Evolutionary conservation across 2,329 filamentous ascomycete species (phyloP), one percentile per base, ranked within the genome.

Genomic region (Pseudonectria foliicola): DNA sequence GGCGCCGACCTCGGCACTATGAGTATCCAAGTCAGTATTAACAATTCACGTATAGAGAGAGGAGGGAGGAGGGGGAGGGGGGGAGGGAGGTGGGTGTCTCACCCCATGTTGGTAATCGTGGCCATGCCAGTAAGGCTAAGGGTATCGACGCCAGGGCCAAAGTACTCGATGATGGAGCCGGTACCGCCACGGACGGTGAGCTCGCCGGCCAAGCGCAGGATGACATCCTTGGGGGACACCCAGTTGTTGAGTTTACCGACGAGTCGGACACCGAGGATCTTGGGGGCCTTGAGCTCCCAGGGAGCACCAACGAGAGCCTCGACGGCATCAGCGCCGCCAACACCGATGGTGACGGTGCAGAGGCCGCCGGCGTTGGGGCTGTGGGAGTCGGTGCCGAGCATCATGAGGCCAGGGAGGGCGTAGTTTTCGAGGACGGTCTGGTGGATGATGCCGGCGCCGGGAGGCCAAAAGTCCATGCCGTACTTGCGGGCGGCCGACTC

Each of bases 361-460:
- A 96, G 70, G 39, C 92, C 92, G 51, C 92, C 92, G n/a, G 87
- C 92, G 57, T 96, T 98, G 28, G 92, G 92, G 29, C 88, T 95
- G 63, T 98, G 92, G 54, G 86, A 94, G 63, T 98, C 92, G 21
- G 92, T 98, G 37, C 92, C 92, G 27, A 98, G 75, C 88, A 98
- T 96, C 89, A 98, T 95, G 50, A 96, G 66, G 32, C 92, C 92
- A 13, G 92, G 92, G n/a, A 90, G 80, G 24, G 89, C 85, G 59
- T 98, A 98, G 66, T 98, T 96, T 69, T 98, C 92, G 51, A 98
- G 66, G 14, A 98, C 92, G 34, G 86, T 94, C 73, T 98, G 92
- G 66, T 98, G 92, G 48, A 98, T 95, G 48, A 95, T 95, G 44
- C 88, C 89, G 7, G 89, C 88, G 40, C 89, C 89, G 0, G 88